Conservation (phyloP, 2,329 filamentous ascomycete genomes). For the Fusarium sp. region DNA sequence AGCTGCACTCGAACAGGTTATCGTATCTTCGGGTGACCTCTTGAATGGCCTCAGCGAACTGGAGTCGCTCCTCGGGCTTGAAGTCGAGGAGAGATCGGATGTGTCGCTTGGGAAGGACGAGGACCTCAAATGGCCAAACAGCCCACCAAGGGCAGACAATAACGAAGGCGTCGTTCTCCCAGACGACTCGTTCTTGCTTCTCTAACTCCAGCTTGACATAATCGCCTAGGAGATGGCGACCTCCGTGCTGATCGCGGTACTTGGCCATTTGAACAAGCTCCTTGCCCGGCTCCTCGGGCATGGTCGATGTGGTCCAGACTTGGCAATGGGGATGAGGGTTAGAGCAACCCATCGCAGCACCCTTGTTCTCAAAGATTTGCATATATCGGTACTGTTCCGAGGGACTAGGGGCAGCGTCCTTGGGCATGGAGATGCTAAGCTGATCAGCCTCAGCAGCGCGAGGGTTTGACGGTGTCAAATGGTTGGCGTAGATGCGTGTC, state of each 20-base stretch:
- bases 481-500: conserved; percentile 88
- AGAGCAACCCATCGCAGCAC: conserved; percentile 96
- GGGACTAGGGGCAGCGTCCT: conserved; percentile 58
- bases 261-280: conserved; percentile 83
- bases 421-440: conserved; percentile 55
- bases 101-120: conserved; percentile 87
- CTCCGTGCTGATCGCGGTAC: conserved; percentile 78
- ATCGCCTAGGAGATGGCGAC: conserved; percentile 83
- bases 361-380: conserved; percentile 99
- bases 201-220: conserved; percentile 85
- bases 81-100: conserved; percentile 88
- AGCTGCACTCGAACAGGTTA: conserved; percentile 95
- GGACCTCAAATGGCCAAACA: conserved; percentile 95
- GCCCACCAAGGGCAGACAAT: conserved; percentile 98
- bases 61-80: conserved; percentile 73
- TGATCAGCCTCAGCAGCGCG: conserved; percentile 60
- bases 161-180: conserved; percentile 85
- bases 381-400: conserved; percentile 90
- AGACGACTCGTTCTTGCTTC: conserved; percentile 88
- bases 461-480: conserved; percentile 79
- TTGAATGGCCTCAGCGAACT: conserved; percentile 85
- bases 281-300: conserved; percentile 88
- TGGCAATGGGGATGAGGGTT: conserved; percentile 98
- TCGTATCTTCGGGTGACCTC: conserved; percentile 94
- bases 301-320: conserved; percentile 90